A percentile compares a stretch with the other conserved stretches of the same genome.
Evolutionary conservation across 78 protist genomes (phyloP).

Genomic region (Diacronema lutheri): DNA sequence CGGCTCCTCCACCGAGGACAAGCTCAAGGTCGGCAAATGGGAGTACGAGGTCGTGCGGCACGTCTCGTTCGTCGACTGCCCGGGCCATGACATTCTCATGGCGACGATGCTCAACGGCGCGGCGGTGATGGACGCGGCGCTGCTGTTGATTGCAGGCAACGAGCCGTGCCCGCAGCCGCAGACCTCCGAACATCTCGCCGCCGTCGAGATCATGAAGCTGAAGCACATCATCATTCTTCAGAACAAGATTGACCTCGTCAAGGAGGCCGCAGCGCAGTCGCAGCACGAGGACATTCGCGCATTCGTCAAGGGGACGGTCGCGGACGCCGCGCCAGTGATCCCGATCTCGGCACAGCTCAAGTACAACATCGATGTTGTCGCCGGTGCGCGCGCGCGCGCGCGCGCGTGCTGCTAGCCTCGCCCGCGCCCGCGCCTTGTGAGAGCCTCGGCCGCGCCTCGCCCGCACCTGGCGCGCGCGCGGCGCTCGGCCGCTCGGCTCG

Average conservation of each 20-base stretch:
- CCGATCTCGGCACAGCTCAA: slow-evolving; percentile 99
- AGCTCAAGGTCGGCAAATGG: background rate
- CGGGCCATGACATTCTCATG: slow-evolving; percentile 99
- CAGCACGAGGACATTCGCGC: slow-evolving; percentile 86
- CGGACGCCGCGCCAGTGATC: slow-evolving; percentile 96
- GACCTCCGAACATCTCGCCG: slow-evolving; percentile 97
- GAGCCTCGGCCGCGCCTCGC: no score
- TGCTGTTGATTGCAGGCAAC: slow-evolving; percentile 98
- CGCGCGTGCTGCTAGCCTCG: no score
- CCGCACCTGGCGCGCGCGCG: no score
- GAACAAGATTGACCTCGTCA: slow-evolving; percentile 99
- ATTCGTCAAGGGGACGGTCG: slow-evolving; percentile 94
- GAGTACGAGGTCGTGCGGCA: slow-evolving; percentile 37
- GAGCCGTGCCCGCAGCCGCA: slow-evolving; percentile 99
- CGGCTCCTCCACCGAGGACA: slow-evolving; percentile 18
- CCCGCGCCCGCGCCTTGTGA: no score
- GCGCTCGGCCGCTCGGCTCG: no score
- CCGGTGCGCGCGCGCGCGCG: background rate
- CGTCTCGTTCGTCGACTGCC: slow-evolving; percentile 74
- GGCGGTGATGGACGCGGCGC: slow-evolving; percentile 99
- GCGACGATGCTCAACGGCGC: slow-evolving; percentile 99
- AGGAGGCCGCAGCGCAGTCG: slow-evolving; percentile 76
- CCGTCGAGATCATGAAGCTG: slow-evolving; percentile 98
- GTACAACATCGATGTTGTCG: slow-evolving; percentile 96
- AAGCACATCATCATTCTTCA: slow-evolving; percentile 96